Evolutionary conservation across 2,329 filamentous ascomycete genomes (phyloP), one percentile per base, ranked within the genome.

Genomic region (Verticillium alfalfae): DNA sequence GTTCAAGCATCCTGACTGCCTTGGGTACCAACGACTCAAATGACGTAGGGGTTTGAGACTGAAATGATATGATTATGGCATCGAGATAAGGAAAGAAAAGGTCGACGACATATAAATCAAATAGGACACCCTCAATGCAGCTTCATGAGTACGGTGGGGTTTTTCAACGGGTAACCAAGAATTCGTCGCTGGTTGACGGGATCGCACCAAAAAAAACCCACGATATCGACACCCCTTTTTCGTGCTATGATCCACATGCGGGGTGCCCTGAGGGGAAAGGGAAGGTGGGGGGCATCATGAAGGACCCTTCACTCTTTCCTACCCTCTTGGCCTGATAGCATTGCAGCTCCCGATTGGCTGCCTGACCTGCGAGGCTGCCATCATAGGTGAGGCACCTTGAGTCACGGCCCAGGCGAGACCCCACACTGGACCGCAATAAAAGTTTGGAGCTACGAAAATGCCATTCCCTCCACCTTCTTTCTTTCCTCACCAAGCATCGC

Each of bases 401-500:
- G 56, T 60, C 60, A 64, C 41, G 12, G 31, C n/a, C 41, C 58
- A 45, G 49, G 56, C 59, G 34, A 41, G 41, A 63, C 59, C 58
- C 60, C 45, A 52, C 45, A 52, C 63, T 61, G 59, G 56, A 61
- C 63, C 31, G 55, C 34, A 60, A 60, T 55, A 60, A 54, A 54
- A 55, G 22, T 26, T 59, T 55, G 60, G 60, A 60, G 36, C 56
- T 60, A 45, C 60, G 58, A 52, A 62, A 61, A 61, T 54, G 63
- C 37, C 12, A 13, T 31, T 13, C 31, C 13, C 36, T 34, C 56
- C 31, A 54, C 70, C 74, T 75, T 71, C 72, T 77, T 77, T 72
- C 74, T 72, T 75, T 76, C 76, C 69, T 64, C 67, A 52, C 45
- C 45, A 74, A 90, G 88, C 87, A 88, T 86, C 89, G 87, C 88